Base-by-base conservation (phyloP, 2,329 filamentous ascomycete genomes). In the Pseudopithomyces maydicus region DNA sequence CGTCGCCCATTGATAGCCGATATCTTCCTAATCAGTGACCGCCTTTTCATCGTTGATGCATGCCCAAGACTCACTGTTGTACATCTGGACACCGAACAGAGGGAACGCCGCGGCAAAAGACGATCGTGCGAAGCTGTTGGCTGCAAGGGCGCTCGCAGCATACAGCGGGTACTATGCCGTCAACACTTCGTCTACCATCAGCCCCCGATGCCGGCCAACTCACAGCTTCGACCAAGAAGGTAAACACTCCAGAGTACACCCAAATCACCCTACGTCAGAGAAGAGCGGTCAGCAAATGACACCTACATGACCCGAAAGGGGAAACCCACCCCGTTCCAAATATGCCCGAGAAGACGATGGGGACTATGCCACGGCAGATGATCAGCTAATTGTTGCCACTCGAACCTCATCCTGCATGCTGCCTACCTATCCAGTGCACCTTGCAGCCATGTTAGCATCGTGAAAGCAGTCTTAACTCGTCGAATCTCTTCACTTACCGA, bases 211-310 rank as follows among this genome's bases (percentile, higher is more conserved):
- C 65, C 64, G 64, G 66, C 61, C 39, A 41, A 77, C 78, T 72
- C 68, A 81, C 78, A 64, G 75, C 77, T 65, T 88, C 85, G 11
- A 94, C 91, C 62, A 96, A 80, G 78, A 96, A 97, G 12, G 92
- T 96, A 75, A 96, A 97, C 63, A 96, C 86, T 51, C 92, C 91
- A 55, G 86, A 88, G 76, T 91, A 97, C 29, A 90, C 86, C 56
- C 96, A 84, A 58, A 96, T 84, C 52, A 86, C 88, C 51, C 90
- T 91, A 64, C 43, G 50, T 57, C 52, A 67, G 68, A 58, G 41
- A 51, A 33, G 47, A 48, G 56, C 63, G 62, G 67, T 76, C 68
- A 75, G 72, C 58, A 6, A n/a, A 68, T 64, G 62, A 57, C 63
- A 65, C 57, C 46, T 64, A 52, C 60, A 66, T 47, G n/a, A 49